phyloP scores from a whole-genome alignment of 148 eudicot species.

The Rhododendron williamsianum region DNA sequence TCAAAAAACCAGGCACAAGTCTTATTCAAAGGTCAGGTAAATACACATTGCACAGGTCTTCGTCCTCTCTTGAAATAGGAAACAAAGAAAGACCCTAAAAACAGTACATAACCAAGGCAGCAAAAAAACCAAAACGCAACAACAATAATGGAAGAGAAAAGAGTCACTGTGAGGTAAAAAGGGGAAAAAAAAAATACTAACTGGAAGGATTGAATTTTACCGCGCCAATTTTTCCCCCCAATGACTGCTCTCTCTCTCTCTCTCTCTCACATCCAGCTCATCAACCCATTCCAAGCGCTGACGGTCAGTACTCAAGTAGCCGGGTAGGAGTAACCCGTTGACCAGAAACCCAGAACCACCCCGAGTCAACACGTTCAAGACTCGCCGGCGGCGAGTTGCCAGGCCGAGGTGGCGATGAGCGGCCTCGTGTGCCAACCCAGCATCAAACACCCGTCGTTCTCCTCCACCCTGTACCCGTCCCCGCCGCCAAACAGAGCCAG shows the following conservation, averaged over 20 bases:
- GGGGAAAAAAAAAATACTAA: neutral
- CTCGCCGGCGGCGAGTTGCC: conserved; percentile 47
- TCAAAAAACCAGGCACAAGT: conserved; percentile 1
- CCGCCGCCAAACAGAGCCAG: conserved; percentile 63
- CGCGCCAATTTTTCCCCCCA: neutral
- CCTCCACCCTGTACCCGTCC: conserved; percentile 87
- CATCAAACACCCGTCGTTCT: conserved; percentile 73
- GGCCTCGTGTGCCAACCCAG: conserved; percentile 88
- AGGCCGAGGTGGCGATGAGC: conserved; percentile 94
- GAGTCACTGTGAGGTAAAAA: neutral
- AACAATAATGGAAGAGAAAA: neutral
- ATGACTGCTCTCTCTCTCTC: neutral
- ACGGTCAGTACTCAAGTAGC: neutral
- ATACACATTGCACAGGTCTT: conserved; percentile 10
- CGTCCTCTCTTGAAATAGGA: neutral
- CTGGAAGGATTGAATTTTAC: neutral
- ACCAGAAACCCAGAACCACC: neutral
- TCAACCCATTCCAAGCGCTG: neutral
- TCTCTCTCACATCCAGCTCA: neutral
- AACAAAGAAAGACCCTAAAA: neutral
- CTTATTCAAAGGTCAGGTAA: conserved; percentile 5
- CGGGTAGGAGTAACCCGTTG: neutral
- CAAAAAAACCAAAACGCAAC: neutral
- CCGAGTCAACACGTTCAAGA: conserved; percentile 17
- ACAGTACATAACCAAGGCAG: neutral